Base-by-base conservation (phyloP, 345 rosid species). In the Salix suchowensis region DNA sequence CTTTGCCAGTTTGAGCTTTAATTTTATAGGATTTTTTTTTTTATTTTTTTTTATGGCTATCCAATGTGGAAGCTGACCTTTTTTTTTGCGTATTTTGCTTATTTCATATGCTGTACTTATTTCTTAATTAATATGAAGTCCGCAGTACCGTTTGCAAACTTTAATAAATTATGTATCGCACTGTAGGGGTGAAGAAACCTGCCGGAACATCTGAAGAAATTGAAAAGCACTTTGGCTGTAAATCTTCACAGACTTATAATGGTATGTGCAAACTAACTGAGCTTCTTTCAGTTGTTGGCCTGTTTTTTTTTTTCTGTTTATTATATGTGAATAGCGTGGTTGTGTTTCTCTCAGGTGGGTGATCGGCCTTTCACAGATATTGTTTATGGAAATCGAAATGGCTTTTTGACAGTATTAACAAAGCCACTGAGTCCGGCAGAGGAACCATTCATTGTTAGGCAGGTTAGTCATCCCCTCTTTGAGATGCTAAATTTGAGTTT, bases 331-430 rank as follows among this genome's bases (percentile, higher is more conserved):
- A 60, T 32, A 40, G 7, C 73, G 67, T 66, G 11, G 13, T 78
- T 65, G 46, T 80, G 78, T 72, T 73, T 73, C 24, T 78, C 60
- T 66, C 83, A 96, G 99, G 97, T 96, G 76, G 99, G 99, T 73
- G 98, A 96, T 85, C 87, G 98, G 52, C 98, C 98, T 40, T 92
- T 96, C 76, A 96, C 99, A 12, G 99, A 94, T 75, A 81, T 92
- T 28, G 97, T 92, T 64, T 96, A 73, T 68, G 98, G 99, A 46
- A 96, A 91, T 74, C 87, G 94, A 80, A 94, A 92, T 77, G 95
- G 95, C 30, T 91, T 90, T 84, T 78, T 94, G 67, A 96, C 99
- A 4, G 77, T 94, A 52, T 82, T 96, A 68, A 90, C 94, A 9
- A 91, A 87, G 80, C 99, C 99, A 10, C 73, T 96, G 67, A 91